Base-by-base conservation (phyloP, 768 basidiomycete genomes). In the Leccinum fibrillosum region DNA sequence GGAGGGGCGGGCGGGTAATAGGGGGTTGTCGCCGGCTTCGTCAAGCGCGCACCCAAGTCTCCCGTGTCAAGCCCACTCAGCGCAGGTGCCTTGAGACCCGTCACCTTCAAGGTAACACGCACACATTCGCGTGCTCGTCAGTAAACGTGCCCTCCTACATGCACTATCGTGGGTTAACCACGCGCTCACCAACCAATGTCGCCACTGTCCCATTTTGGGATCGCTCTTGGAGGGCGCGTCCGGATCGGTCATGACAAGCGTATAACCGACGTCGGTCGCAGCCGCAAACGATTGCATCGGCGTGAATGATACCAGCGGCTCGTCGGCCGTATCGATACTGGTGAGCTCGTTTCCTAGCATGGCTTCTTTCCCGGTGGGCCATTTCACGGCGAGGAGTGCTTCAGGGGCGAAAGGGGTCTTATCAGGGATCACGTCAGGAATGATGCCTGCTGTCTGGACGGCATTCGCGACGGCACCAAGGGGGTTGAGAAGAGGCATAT, bases 1-100 rank as follows among this genome's bases (percentile, higher is more conserved):
- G 79, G 78, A 7, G 86, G 86, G 5, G 78, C 78, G 23, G 86
- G 85, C 4, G 83, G 77, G 11, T 78, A 71, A 63, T 86, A 88
- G 0, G 84, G 79, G 5, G 86, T 85, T 7, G 75, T 74, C 2
- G 83, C 77, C 0, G 78, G 58, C 59, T 75, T 75, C 4, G 80
- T 76, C 64, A 79, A 78, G 5, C 78, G 59, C 2, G 79, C 78
- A 23, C 62, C 65, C 26, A 74, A 53, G 30, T 75, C 72, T 4
- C 71, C 68, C 1, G 73, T 71, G 12, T 74, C 72, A 28, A 70
- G 65, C 21, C 68, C 61, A 5, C 56, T 71, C 48, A 66, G 49
- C 1, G 74, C 58, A 12, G 76, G 74, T 6, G 75, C 64, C 52
- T 76, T 76, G 48, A 78, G 65, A 23, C 78, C 77, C 10, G 76